Evolutionary conservation across 192 early-diverging fungal species (phyloP).

Genomic region (Chytriomyces hyalinus): DNA sequence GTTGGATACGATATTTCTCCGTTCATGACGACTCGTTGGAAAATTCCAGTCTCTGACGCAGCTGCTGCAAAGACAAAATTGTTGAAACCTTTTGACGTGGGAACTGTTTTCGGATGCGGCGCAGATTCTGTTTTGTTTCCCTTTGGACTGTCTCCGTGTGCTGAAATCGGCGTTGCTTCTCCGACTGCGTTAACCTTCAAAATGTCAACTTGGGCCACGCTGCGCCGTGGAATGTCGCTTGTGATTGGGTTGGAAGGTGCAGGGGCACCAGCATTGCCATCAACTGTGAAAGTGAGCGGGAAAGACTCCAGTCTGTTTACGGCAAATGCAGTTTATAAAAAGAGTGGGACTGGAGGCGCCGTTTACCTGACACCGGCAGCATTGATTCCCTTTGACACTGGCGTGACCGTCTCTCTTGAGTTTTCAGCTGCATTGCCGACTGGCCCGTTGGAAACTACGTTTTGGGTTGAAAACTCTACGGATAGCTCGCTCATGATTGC

Average conservation of each 20-base stretch:
- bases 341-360: background rate
- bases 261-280: background rate
- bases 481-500: background rate
- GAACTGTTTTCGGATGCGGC: background rate
- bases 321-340: background rate
- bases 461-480: background rate
- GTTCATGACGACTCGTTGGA: background rate
- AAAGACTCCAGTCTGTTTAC: background rate
- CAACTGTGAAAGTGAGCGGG: background rate
- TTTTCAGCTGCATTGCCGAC: background rate
- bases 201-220: background rate
- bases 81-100: background rate
- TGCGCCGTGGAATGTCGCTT: background rate
- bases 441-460: background rate
- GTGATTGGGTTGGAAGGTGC: background rate
- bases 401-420: background rate
- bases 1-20: background rate
- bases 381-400: background rate
- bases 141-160: background rate
- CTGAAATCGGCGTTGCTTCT: background rate
- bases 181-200: background rate
- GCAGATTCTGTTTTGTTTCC: background rate
- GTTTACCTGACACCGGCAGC: background rate
- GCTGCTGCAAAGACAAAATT: background rate
- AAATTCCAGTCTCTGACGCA: background rate